Evolutionary conservation across 2,329 filamentous ascomycete species (phyloP).

Genomic region (Trichoderma sp.): DNA sequence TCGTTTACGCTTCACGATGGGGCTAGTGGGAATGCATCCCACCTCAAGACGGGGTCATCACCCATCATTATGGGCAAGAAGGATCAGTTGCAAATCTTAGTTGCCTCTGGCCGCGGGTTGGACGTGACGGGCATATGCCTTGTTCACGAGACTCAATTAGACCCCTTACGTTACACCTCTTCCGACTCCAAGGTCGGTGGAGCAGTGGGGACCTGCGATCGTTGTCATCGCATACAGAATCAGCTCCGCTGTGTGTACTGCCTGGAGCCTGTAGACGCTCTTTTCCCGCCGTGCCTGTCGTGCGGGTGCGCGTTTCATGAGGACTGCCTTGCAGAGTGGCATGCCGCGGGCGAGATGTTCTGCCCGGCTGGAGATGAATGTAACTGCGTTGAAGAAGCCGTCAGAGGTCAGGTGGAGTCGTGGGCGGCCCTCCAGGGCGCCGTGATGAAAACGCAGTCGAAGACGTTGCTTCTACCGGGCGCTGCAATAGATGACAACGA

Average conservation of each 20-base stretch:
- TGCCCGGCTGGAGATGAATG: conserved; percentile 68
- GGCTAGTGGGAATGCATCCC: conserved; percentile 36
- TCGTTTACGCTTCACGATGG: conserved; percentile 43
- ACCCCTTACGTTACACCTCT: conserved; percentile 54
- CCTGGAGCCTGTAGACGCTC: conserved; percentile 58
- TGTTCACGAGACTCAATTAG: conserved; percentile 62
- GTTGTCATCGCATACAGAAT: conserved; percentile 56
- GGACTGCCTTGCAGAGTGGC: conserved; percentile 60
- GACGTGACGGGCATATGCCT: conserved; percentile 65
- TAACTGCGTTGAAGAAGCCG: conserved; percentile 59
- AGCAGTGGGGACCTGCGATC: conserved; percentile 51
- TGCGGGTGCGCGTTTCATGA: conserved; percentile 66
- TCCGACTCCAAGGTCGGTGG: conserved; percentile 44
- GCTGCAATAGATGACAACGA: conserved; percentile 34
- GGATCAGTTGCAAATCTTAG: conserved; percentile 52
- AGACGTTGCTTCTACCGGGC: conserved; percentile 32
- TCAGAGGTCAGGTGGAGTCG: conserved; percentile 59
- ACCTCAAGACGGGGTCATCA: conserved; percentile 45
- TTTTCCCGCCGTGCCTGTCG: conserved; percentile 62
- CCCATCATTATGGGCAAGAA: conserved; percentile 60
- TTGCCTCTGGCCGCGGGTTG: conserved; percentile 57
- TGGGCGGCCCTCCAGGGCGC: conserved; percentile 53
- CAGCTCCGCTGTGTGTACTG: conserved; percentile 65
- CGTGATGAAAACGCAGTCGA: conserved; percentile 37
- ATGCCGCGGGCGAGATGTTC: conserved; percentile 54